Conservation (phyloP, 2,329 filamentous ascomycete species). For the Fulvia fulva region DNA sequence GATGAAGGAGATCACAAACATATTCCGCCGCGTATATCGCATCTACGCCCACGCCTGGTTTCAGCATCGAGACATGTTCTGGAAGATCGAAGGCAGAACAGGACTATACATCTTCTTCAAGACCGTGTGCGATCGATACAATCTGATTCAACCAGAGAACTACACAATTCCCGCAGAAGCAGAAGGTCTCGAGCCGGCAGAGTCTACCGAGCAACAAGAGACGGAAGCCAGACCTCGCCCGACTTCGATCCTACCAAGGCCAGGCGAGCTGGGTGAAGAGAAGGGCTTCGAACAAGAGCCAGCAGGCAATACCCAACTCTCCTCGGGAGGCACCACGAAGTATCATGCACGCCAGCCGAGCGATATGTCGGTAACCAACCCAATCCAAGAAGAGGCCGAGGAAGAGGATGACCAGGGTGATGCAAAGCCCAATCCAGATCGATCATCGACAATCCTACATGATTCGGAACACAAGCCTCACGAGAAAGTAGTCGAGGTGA, state of each 20-base stretch:
- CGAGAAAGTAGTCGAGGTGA: not conserved
- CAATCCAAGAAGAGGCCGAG: conserved; percentile 79
- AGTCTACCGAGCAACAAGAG: conserved; percentile 18
- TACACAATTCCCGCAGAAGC: conserved; percentile 94
- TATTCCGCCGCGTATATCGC: conserved; percentile 87
- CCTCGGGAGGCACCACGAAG: conserved; percentile 67
- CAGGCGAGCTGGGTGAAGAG: conserved; percentile 18
- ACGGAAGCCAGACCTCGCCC: conserved; percentile 7
- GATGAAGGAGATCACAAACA: conserved; percentile 83
- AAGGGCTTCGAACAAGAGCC: conserved; percentile 26
- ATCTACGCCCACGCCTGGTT: conserved; percentile 99
- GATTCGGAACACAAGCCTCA: conserved; percentile 12
- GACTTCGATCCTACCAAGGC: conserved; percentile 17
- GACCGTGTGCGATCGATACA: conserved; percentile 89
- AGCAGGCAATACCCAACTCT: conserved; percentile 45
- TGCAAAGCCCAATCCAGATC: conserved; percentile 24
- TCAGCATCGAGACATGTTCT: conserved; percentile 91
- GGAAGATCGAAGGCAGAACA: conserved; percentile 85
- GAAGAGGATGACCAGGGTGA: conserved; percentile 27
- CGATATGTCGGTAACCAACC: conserved; percentile 72
- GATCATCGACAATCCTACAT: conserved; percentile 23
- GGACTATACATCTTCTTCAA: conserved; percentile 96
- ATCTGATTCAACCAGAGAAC: conserved; percentile 84
- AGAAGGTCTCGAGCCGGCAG: conserved; percentile 62
- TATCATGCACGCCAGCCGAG: conserved; percentile 80